A percentile compares a stretch with the other conserved stretches of the same genome.
Evolutionary conservation across 1,139 yeast genomes (phyloP).

Genomic region (Pichia sp.): DNA sequence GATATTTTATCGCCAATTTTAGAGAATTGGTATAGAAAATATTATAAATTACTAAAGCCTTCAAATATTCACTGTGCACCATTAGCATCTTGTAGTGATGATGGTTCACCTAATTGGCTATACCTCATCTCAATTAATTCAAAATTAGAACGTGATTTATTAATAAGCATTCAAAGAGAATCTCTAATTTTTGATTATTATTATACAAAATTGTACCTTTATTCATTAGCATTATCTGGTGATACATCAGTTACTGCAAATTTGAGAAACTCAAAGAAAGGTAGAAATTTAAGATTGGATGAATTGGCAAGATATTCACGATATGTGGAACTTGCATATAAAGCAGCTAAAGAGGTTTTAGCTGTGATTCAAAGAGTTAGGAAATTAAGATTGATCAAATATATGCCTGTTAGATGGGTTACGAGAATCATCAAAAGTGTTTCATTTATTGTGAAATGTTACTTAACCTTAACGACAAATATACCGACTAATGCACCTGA

Average conservation of each 20-base stretch:
- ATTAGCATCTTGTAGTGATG: constrained; percentile 12
- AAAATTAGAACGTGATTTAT: constrained; percentile 36
- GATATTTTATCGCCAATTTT: constrained; percentile 69
- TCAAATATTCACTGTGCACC: constrained; percentile 28
- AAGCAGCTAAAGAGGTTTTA: constrained; percentile 76
- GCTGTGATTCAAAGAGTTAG: constrained; percentile 68
- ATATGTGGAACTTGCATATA: constrained; percentile 75
- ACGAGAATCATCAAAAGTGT: constrained; percentile 85
- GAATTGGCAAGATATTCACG: constrained; percentile 70
- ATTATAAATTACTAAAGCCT: constrained; percentile 48
- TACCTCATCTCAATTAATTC: constrained; percentile 20
- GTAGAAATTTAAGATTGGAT: constrained; percentile 45
- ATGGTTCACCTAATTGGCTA: constrained; percentile 20
- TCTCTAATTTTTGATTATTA: constrained; percentile 74
- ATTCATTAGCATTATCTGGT: constrained; percentile 67
- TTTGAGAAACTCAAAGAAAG: constrained; percentile 20
- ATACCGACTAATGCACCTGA: constrained; percentile 17
- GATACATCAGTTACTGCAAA: constrained; percentile 26
- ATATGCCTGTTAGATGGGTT: constrained; percentile 89
- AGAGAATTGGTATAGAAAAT: constrained; percentile 70
- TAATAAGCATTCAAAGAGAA: constrained; percentile 52
- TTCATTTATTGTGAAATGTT: constrained; percentile 83
- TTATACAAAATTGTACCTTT: constrained; percentile 76
- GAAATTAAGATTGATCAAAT: constrained; percentile 53
- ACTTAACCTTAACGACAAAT: constrained; percentile 54